Conservation (phyloP, 164 flowering plant genomes). For the Piper longum region DNA sequence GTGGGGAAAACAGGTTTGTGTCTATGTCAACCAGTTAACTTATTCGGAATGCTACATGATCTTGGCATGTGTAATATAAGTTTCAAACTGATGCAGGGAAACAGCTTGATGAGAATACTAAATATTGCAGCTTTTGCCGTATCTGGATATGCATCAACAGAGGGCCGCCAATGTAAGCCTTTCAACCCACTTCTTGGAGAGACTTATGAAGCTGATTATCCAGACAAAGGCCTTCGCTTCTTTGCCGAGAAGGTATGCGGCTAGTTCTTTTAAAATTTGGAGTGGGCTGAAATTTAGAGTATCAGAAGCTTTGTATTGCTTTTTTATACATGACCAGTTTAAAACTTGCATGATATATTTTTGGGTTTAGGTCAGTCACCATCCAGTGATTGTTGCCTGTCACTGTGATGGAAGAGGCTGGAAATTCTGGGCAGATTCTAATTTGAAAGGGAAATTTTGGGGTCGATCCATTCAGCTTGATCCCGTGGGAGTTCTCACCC, state of each 20-base stretch:
- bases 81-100: slow-evolving; percentile 51
- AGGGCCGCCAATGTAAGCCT: slow-evolving; percentile 98
- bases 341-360: too few species aligned
- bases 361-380: slow-evolving; percentile 34
- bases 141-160: slow-evolving; percentile 97
- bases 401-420: slow-evolving; percentile 68
- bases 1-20: slow-evolving; percentile 96
- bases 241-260: slow-evolving; percentile 78
- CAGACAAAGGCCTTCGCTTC: slow-evolving; percentile 91
- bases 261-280: too few species aligned
- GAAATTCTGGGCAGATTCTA: slow-evolving; percentile 83
- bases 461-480: slow-evolving; percentile 83
- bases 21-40: not conserved
- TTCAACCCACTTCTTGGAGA: slow-evolving; percentile 62
- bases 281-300: too few species aligned
- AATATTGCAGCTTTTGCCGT: slow-evolving; percentile 94
- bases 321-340: too few species aligned
- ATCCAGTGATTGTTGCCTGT: slow-evolving; percentile 36
- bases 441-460: slow-evolving; percentile 74
- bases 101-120: slow-evolving; percentile 88
- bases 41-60: too few species aligned
- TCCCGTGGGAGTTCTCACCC: slow-evolving; percentile 59
- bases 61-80: too few species aligned
- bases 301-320: too few species aligned
- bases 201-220: slow-evolving; percentile 65